Evolutionary conservation across 306 rosid species (phyloP).

Genomic region (Fragaria ananassa): DNA sequence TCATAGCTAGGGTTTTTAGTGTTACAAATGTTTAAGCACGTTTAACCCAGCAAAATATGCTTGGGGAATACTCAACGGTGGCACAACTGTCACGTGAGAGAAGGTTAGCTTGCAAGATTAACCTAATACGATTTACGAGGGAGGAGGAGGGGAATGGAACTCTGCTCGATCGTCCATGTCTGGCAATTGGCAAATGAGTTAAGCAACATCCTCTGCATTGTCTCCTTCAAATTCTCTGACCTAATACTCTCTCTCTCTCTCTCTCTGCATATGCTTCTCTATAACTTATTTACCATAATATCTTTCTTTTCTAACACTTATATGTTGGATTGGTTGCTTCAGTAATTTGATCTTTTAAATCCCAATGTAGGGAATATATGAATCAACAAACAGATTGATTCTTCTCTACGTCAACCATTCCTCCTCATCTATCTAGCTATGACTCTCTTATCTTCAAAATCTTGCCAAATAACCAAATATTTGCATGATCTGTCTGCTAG

Average conservation of each 20-base stretch:
- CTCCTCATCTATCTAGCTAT: not conserved
- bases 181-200: constrained; percentile 63
- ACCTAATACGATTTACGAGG: constrained; percentile 23
- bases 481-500: not conserved
- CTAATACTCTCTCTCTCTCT: not conserved
- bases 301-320: not conserved
- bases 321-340: constrained; percentile 18
- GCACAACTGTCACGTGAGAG: constrained; percentile 2
- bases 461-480: constrained; percentile 2
- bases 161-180: not conserved
- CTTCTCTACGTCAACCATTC: constrained; percentile 40
- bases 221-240: constrained; percentile 36
- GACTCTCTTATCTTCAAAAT: constrained; percentile 16
- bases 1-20: not conserved
- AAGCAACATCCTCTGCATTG: constrained; percentile 76
- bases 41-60: not conserved
- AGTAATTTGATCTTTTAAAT: constrained; percentile 16
- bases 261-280: not conserved
- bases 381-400: constrained; percentile 34
- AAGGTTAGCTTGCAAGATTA: not conserved
- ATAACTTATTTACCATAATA: constrained; percentile 11
- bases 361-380: constrained; percentile 41
- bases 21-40: not conserved
- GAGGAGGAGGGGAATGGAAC: not conserved
- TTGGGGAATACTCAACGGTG: not conserved